Percentiles rank a stretch among this genome's conserved stretches.
Evolutionary conservation across 2,329 filamentous ascomycete species (phyloP).

Genomic region (Colletotrichum costaricense): DNA sequence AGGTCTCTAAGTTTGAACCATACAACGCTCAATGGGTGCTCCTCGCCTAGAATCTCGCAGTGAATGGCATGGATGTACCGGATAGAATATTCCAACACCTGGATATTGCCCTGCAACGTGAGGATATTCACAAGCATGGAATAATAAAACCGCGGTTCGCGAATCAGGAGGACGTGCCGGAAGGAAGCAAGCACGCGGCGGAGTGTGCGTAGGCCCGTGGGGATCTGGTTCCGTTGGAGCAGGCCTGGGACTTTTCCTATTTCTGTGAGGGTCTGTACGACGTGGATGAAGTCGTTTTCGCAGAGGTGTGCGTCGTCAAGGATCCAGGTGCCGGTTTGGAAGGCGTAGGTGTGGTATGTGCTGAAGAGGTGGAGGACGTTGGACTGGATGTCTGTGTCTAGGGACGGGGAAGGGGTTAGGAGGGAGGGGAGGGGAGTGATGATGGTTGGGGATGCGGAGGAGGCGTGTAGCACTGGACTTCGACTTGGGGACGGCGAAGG

Average conservation of each 20-base stretch:
- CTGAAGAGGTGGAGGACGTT: neutral
- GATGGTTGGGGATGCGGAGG: neutral
- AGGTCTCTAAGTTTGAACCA: neutral
- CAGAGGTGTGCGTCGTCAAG: neutral
- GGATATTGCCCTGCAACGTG: neutral
- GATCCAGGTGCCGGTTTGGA: neutral
- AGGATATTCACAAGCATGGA: neutral
- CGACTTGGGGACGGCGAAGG: neutral
- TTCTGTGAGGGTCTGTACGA: neutral
- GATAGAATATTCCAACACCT: neutral
- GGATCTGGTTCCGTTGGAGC: neutral
- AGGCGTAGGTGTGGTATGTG: neutral
- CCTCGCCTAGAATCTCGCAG: neutral
- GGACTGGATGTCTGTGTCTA: neutral
- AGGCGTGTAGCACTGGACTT: neutral
- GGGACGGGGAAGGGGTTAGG: neutral
- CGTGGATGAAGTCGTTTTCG: neutral
- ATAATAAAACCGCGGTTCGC: neutral
- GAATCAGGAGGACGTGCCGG: neutral
- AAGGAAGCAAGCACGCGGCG: neutral
- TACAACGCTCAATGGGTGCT: neutral
- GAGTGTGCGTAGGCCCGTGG: neutral
- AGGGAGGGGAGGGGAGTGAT: neutral
- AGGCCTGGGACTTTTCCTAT: neutral
- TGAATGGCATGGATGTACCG: neutral